Base-by-base conservation (phyloP, 192 early-diverging fungal species). In the Coemansia furcata region DNA sequence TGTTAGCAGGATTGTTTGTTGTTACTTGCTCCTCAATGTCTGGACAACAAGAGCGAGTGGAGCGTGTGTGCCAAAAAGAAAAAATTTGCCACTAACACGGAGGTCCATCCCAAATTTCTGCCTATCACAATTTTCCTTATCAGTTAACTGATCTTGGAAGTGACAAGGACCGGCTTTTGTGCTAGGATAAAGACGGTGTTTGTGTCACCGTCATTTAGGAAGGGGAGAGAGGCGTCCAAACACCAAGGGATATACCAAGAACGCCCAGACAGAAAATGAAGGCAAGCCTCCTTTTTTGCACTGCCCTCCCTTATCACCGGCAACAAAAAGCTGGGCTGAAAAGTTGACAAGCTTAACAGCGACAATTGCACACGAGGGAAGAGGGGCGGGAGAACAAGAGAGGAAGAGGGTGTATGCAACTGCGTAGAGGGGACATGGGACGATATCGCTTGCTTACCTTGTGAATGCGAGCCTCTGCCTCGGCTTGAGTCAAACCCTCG, bases 391-490 rank as follows among this genome's bases (percentile, higher is more conserved):
- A 19, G n/a, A 23, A 43, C 23, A 62, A 44, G n/a, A 43, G 60
- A 32, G 35, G 7, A 68, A 21, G 50, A 17, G n/a, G 54, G 35
- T 42, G 40, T 32, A 38, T n/a, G 52, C 3, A 49, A 58, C 32
- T 7, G n/a, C n/a, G n/a, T n/a, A n/a, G n/a, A n/a, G n/a, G n/a
- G n/a, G n/a, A 46, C 36, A 19, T n/a, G n/a, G 26, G 7, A 39
- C 0, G 29, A 49, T 36, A 19, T 30, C 58, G 11, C 15, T 49
- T 23, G 49, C 73, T 76, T 81, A 81, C 78, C 78, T 88, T 86
- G 63, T 78, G 80, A 46, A 90, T 49, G 67, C 90, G 90, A 38
- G 85, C 59, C 17, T 77, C 76, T 46, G 89, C 90, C 60, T 91
- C 90, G 50, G 75, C 67, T 33, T 84, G 77, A 44, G 87, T 87